Base-by-base conservation (phyloP, 345 rosid species). In the Populus nigra region DNA sequence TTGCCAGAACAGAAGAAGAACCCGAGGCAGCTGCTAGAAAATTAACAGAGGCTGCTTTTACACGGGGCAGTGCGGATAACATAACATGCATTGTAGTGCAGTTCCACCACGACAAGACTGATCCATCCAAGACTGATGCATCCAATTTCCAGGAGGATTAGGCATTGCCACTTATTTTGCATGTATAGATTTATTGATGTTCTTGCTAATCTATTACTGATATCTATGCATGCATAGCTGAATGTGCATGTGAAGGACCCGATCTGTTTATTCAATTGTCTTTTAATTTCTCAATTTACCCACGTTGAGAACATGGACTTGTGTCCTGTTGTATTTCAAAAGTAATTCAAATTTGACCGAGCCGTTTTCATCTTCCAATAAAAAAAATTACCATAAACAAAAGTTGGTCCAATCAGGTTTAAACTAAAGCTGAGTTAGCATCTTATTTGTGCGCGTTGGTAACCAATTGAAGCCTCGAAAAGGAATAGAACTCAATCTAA, bases 1-100 rank as follows among this genome's bases (percentile, higher is more conserved):
- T 94, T 82, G 94, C 97, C 50, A 87, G 73, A 76, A 75, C 80
- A n/a, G 97, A 89, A 80, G 94, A 89, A 83, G 93, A 91, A 72
- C 97, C 99, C 0, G 91, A 89, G 81, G 86, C 80, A 68, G 98
- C 97, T 29, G 97, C 99, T 12, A 88, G 89, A 73, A 96, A 94
- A 86, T 82, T 96, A 82, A 90, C 92, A 0, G 98, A 94, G 83
- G 88, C 91, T 20, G 97, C 99, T 15, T 92, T 91, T 33, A 78
- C 87, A 4, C 91, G 92, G 18, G 97, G 98, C 78, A 96, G 99
- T 69, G 97, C 95, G 12, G 99, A 94, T 87, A 96, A 96, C 84
- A 93, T 96, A 85, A 93, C 99, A 0, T 96, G 98, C 85, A 91
- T 96, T 45, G 98, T 96, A 77, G 99, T 93, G 81, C 90, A 81